A percentile compares a stretch with the other conserved stretches of the same genome.
These are phyloP conservation scores for Solanum virginianum DNA, from an alignment of 257 asterid species.

Conservation along the genomic window DNA sequence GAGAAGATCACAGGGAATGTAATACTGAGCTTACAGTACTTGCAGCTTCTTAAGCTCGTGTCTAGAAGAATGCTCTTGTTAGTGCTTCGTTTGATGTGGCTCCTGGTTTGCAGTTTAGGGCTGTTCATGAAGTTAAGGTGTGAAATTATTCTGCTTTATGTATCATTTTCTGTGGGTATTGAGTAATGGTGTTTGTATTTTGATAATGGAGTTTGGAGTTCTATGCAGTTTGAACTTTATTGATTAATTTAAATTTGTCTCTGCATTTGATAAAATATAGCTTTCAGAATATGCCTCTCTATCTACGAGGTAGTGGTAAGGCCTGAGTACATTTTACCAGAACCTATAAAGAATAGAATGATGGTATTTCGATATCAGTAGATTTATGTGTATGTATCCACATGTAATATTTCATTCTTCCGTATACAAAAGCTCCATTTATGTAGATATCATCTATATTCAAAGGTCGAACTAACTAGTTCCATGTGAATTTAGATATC, in stretches of 20 bases:
- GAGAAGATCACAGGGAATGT: not conserved
- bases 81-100: constrained; percentile 43
- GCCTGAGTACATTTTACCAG: too few relatives aligned
- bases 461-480: not conserved
- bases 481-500: not conserved
- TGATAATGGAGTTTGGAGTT: not conserved
- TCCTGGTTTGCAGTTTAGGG: constrained; percentile 54
- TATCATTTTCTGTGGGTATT: not conserved
- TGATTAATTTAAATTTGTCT: not conserved
- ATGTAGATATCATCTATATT: not conserved
- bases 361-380: not conserved
- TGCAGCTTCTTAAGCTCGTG: not conserved
- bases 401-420: not conserved
- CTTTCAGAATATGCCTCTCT: too few relatives aligned
- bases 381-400: not conserved
- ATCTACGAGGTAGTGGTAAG: too few relatives aligned
- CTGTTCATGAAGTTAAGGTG: constrained; percentile 67
- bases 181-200: not conserved
- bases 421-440: not conserved
- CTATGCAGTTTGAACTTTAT: not conserved
- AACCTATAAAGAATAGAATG: not conserved
- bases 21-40: not conserved
- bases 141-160: not conserved
- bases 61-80: constrained; percentile 50
- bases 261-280: not conserved